Evolutionary conservation across 768 basidiomycete genomes (phyloP), one percentile per base, ranked within the genome.

Genomic region (Tremella yokohamensis): DNA sequence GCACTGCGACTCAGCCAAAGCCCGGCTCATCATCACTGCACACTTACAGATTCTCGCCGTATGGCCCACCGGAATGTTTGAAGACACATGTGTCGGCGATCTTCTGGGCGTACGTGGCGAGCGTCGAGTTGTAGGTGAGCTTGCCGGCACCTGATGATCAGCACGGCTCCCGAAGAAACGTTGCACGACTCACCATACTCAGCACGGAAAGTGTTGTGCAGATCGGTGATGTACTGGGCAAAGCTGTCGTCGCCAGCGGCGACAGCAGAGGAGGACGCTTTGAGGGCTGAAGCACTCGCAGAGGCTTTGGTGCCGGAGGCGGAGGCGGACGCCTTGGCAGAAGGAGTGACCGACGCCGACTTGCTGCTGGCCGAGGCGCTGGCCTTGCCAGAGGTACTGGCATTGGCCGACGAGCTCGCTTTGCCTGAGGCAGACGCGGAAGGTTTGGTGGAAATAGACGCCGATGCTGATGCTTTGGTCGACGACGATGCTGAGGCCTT

Each of bases 1-100:
- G 52, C 45, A 57, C 64, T 61, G 13, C 61, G 59, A n/a, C 6
- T 45, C 62, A 61, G n/a, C 68, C 62, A 20, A 49, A 52, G 16
- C 63, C 61, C 3, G 60, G 63, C 13, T 66, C 66, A 54, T 75
- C 42, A 58, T 77, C 74, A 59, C 74, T 70, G 22, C 15, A 6
- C 8, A 45, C 12, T 4, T 6, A 61, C 63, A 22, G 49, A 22
- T 50, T 22, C 49, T 50, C 49, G 8, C 49, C 19, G n/a, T 22
- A 45, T 16, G 42, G 42, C n/a, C 42, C 56, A 49, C 53, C 64
- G 62, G 65, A 63, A 70, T 91, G 89, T 61, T 83, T 29, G 73
- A 86, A 88, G 2, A 80, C 69, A 69, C 89, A 91, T 13, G 77
- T 76, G 63, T 84, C 80, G 2, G 87, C 87, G 85, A 86, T 88